phyloP scores from a whole-genome alignment of 78 protist species.

The Protostelium mycophagum region DNA sequence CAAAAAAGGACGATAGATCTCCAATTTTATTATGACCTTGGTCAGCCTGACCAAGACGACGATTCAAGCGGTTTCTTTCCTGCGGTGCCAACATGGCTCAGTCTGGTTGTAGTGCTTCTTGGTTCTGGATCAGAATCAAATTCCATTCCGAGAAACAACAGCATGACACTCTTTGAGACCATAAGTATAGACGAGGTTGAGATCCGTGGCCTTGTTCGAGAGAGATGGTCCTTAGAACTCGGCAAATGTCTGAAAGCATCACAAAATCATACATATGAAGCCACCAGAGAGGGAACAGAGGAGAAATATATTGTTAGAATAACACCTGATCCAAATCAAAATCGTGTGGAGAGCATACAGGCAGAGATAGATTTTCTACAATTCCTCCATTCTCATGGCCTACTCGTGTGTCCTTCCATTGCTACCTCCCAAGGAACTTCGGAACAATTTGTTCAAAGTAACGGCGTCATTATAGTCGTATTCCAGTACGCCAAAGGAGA shows the following conservation, averaged over 20 bases:
- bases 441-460: background rate
- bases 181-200: slow-evolving; percentile 29
- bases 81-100: no score
- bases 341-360: slow-evolving; percentile 2
- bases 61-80: no score
- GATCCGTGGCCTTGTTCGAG: slow-evolving; percentile 1
- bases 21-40: no score
- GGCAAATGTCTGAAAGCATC: slow-evolving; percentile 36
- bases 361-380: slow-evolving; percentile 26
- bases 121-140: no score
- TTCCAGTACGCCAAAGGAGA: slow-evolving; percentile 44
- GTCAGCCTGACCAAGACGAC: no score
- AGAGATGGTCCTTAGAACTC: slow-evolving; percentile 32
- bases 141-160: no score
- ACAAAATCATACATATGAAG: slow-evolving; percentile 61
- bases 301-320: slow-evolving; percentile 15
- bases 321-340: slow-evolving; percentile 54
- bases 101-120: no score
- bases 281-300: background rate
- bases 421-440: no score
- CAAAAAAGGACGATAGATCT: no score
- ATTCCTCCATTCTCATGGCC: slow-evolving; percentile 18
- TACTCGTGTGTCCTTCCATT: slow-evolving; percentile 25
- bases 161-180: slow-evolving; percentile 62
- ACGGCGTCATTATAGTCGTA: slow-evolving; percentile 13